These are phyloP conservation scores for Durio zibethinus DNA, from an alignment of 345 rosid species.

Conservation along the genomic window DNA sequence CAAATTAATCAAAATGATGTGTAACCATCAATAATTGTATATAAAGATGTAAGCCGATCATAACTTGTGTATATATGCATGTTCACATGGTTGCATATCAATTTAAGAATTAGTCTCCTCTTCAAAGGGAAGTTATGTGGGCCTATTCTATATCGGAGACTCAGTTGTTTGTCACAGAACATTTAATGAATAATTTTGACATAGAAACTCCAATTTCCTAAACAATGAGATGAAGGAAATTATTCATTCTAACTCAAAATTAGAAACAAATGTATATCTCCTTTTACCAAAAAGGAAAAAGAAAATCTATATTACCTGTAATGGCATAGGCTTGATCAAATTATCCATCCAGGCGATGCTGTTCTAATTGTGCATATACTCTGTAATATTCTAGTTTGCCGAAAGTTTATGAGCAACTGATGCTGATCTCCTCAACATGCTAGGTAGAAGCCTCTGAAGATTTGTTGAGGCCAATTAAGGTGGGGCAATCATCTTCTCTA, in stretches of 20 bases:
- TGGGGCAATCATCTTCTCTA: constrained; percentile 71
- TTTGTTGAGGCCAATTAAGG: constrained; percentile 68
- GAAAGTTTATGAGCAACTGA: constrained; percentile 1
- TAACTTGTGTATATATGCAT: background rate
- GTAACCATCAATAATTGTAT: background rate
- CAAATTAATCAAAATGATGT: background rate
- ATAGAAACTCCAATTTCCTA: background rate
- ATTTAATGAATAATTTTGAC: background rate
- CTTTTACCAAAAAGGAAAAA: background rate
- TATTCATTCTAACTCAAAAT: background rate
- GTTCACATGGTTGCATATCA: background rate
- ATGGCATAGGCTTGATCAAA: background rate
- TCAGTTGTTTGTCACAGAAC: background rate
- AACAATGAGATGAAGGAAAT: background rate
- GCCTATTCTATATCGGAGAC: background rate
- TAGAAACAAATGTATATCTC: background rate
- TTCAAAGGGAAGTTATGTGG: background rate
- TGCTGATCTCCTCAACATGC: constrained; percentile 17
- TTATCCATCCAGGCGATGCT: background rate
- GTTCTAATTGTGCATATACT: background rate
- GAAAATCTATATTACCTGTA: background rate
- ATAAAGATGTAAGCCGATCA: background rate
- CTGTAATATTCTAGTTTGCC: background rate
- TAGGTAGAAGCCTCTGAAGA: constrained; percentile 85
- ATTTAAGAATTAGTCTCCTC: background rate